Evolutionary conservation across 441 rosid species (phyloP), one percentile per base, ranked within the genome.

Genomic region (Brassica hybrid): DNA sequence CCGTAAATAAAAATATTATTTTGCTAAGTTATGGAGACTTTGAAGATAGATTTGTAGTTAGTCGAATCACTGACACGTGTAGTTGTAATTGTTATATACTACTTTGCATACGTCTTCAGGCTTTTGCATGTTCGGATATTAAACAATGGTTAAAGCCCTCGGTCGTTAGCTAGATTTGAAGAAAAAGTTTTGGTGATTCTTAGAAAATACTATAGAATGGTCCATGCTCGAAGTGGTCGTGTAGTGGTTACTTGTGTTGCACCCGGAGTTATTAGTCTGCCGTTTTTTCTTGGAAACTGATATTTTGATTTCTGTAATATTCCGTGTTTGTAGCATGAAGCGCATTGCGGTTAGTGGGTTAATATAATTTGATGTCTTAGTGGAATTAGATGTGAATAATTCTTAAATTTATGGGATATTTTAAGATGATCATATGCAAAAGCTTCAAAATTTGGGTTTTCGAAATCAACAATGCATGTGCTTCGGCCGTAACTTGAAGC

Each of bases 1-100:
- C 6, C 7, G 10, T 10, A 38, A 9, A n/a, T 1, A 57, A 57
- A 10, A 5, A 68, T 54, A 60, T 45, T 23, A 18, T 61, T 69
- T 45, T 32, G 16, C 45, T 5, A 41, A 76, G 63, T 60, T 76
- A n/a, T 69, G 70, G 75, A 68, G 68, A 48, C 74, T 52, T 11
- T 50, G 25, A 70, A 48, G 12, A 30, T 45, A 60, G 69, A 68
- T 72, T 72, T 63, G 34, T 72, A 36, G 57, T 27, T 27, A 62
- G 69, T 25, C 52, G 6, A 72, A 63, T 73, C 76, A 63, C 61
- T 62, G 48, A 73, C 69, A 73, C 76, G 69, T 73, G 62, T 73
- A 60, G 61, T 18, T 73, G 68, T 27, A 73, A 62, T 73, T 73
- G 16, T 73, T 73, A 45, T 48, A 45, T 63, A 27, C 12, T 72